Percentiles rank a stretch among this genome's conserved stretches.
phyloP scores from a whole-genome alignment of 768 basidiomycete genomes.

The Trametes cubensis region DNA sequence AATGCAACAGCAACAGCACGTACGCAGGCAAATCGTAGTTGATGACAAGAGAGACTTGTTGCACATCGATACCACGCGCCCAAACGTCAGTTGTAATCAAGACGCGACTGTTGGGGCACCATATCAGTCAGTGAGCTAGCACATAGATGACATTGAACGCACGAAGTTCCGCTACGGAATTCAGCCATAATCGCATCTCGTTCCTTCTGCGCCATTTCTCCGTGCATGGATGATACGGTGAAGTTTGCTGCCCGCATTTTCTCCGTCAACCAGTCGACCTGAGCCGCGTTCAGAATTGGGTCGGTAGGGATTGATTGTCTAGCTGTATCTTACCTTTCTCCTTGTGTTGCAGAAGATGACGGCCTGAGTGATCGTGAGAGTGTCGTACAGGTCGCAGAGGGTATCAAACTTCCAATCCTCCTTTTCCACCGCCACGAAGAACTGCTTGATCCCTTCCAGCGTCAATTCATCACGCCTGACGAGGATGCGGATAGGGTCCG shows the following conservation, averaged over 20 bases:
- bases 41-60: slow-evolving; percentile 96
- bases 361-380: slow-evolving; percentile 97
- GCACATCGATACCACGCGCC: slow-evolving; percentile 98
- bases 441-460: slow-evolving; percentile 93
- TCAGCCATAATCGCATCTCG: slow-evolving; percentile 97
- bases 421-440: slow-evolving; percentile 98
- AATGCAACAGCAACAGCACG: slow-evolving; percentile 33
- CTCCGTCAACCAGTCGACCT: slow-evolving; percentile 98
- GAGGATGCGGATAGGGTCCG: slow-evolving; percentile 95
- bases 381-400: slow-evolving; percentile 95
- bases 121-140: not conserved
- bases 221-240: slow-evolving; percentile 95
- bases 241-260: slow-evolving; percentile 99
- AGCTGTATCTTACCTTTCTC: slow-evolving; percentile 71
- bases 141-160: slow-evolving; percentile 36
- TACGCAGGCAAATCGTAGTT: slow-evolving; percentile 96
- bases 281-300: not conserved
- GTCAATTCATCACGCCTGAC: slow-evolving; percentile 99
- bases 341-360: slow-evolving; percentile 99
- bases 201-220: slow-evolving; percentile 95
- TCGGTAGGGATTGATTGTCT: not conserved
- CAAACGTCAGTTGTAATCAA: slow-evolving; percentile 96
- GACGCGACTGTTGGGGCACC: slow-evolving; percentile 61
- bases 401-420: slow-evolving; percentile 99
- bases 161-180: slow-evolving; percentile 92